Evolutionary conservation across 164 flowering plant genomes (phyloP).

Genomic region (Pachysandra terminalis): DNA sequence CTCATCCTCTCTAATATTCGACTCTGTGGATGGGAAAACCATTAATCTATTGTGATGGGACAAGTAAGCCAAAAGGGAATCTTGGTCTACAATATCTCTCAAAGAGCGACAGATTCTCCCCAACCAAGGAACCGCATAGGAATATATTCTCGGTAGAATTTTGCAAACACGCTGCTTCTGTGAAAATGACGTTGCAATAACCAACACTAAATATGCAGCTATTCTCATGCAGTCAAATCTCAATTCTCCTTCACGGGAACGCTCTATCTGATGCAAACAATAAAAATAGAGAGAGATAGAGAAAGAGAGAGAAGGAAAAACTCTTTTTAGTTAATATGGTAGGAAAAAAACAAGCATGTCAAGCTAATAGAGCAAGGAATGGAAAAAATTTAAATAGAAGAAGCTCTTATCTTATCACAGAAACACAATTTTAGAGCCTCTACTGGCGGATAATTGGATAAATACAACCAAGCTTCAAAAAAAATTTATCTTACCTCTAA

Average conservation of each 20-base stretch:
- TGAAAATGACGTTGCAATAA: conserved; percentile 54
- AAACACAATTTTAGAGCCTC: too few species aligned
- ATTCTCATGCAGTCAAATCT: conserved; percentile 41
- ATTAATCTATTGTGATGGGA: conserved; percentile 35
- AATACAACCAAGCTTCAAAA: too few species aligned
- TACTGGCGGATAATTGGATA: too few species aligned
- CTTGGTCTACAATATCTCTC: conserved; percentile 35
- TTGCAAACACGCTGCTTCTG: conserved; percentile 19
- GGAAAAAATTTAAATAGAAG: too few species aligned
- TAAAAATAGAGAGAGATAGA: not conserved
- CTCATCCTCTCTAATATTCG: conserved; percentile 18
- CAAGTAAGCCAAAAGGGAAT: conserved; percentile 53
- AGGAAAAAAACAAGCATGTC: not conserved
- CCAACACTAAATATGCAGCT: conserved; percentile 53
- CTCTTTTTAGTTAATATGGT: not conserved
- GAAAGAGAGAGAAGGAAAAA: not conserved
- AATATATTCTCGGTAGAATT: conserved; percentile 50
- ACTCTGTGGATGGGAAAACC: conserved; percentile 22
- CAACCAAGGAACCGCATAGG: conserved; percentile 57
- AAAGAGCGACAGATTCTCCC: conserved; percentile 62
- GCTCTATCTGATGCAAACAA: conserved; percentile 44
- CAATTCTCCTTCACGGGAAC: conserved; percentile 44
- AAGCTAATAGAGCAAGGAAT: not conserved
- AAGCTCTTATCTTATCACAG: too few species aligned
- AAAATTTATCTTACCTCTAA: too few species aligned